These are phyloP conservation scores for Garcileccinum viscosum DNA, from an alignment of 1,284 basidiomycete genomes.

Conservation along the genomic window DNA sequence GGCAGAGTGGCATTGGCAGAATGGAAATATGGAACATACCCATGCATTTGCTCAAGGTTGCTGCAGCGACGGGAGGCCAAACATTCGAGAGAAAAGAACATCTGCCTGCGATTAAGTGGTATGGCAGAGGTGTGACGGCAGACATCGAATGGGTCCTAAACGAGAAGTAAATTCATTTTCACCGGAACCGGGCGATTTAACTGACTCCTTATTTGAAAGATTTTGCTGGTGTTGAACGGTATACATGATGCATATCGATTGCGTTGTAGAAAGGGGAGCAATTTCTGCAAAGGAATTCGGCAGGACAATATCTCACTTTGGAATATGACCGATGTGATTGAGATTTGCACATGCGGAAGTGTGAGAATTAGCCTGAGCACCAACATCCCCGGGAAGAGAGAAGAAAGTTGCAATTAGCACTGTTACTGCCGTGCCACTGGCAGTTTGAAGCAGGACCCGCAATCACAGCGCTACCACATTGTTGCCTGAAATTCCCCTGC, in stretches of 20 bases:
- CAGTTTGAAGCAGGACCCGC: no score
- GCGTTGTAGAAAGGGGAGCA: neutral
- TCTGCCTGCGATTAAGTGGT: conserved; percentile 64
- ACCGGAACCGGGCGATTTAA: neutral
- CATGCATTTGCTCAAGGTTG: conserved; percentile 41
- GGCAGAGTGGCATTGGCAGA: conserved; percentile 44
- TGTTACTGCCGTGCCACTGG: no score
- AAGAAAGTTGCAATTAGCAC: no score
- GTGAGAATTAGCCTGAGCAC: neutral
- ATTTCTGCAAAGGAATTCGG: no score
- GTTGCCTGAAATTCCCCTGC: no score
- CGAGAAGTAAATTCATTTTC: conserved; percentile 48
- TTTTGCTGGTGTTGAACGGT: conserved; percentile 29
- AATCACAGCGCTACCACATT: no score
- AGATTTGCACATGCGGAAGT: neutral
- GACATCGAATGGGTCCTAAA: conserved; percentile 61
- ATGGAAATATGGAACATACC: conserved; percentile 66
- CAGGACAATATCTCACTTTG: neutral
- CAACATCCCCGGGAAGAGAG: no score
- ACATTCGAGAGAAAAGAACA: conserved; percentile 52
- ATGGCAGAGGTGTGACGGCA: conserved; percentile 47
- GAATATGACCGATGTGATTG: neutral
- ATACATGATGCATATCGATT: neutral
- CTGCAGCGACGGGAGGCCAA: conserved; percentile 44
- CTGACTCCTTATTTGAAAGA: conserved; percentile 13